Evolutionary conservation across 192 early-diverging fungal species (phyloP).

Genomic region (Coemansia sp.): DNA sequence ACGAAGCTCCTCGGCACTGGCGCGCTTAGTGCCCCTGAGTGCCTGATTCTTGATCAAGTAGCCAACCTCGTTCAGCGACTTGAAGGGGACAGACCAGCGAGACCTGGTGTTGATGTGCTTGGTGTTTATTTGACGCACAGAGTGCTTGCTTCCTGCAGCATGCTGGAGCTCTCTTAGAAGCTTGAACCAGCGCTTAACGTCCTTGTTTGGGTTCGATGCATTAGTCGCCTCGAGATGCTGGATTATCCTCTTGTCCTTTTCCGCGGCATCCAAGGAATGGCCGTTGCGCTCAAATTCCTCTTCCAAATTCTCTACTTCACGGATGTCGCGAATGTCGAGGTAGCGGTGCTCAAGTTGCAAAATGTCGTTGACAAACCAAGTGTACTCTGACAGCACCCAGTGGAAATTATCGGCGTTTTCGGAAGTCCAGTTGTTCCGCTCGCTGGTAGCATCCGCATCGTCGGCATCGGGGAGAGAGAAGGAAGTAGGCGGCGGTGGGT

Average conservation of each 20-base stretch:
- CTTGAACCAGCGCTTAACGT: conserved; percentile 22
- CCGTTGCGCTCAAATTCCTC: not conserved
- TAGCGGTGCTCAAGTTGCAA: conserved; percentile 42
- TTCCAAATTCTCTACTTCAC: conserved; percentile 28
- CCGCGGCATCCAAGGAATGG: not conserved
- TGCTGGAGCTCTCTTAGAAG: conserved; percentile 29
- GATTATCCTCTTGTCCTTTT: conserved; percentile 26
- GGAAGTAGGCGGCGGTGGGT: not conserved
- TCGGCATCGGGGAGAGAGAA: not conserved
- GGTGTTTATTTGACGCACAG: conserved; percentile 47
- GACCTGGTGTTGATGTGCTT: conserved; percentile 53
- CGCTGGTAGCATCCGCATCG: not conserved
- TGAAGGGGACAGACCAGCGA: conserved; percentile 52
- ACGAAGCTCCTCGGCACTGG: not conserved
- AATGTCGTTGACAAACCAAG: conserved; percentile 18
- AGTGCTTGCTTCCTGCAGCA: conserved; percentile 37
- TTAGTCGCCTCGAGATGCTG: conserved; percentile 23
- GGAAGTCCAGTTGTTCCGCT: conserved; percentile 39
- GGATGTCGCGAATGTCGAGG: conserved; percentile 37
- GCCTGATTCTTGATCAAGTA: conserved; percentile 49
- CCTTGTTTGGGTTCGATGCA: conserved; percentile 36
- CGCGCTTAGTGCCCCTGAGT: conserved; percentile 18
- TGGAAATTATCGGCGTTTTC: conserved; percentile 47
- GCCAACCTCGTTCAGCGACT: conserved; percentile 47
- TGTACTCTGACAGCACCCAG: conserved; percentile 36